phyloP scores from a whole-genome alignment of 805 yeast species.

The Kluyveromyces starmeri region DNA sequence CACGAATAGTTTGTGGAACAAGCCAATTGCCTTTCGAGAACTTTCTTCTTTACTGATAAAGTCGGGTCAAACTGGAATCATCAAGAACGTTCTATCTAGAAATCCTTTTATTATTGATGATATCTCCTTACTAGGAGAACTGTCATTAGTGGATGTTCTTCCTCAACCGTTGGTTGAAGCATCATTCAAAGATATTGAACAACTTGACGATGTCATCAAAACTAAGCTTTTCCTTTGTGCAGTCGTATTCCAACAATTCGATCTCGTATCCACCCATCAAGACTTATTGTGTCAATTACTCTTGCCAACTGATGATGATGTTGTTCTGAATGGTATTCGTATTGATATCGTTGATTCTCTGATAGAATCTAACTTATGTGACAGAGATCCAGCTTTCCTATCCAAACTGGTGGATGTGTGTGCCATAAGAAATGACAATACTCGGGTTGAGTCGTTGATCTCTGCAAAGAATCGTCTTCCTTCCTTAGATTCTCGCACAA shows the following conservation, averaged over 20 bases:
- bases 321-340: background rate
- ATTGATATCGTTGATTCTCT: background rate
- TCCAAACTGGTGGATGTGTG: constrained; percentile 8
- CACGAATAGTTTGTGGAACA: constrained; percentile 3
- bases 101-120: constrained; percentile 5
- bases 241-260: background rate
- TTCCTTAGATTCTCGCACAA: constrained; percentile 6
- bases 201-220: constrained; percentile 5
- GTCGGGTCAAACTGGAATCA: constrained; percentile 3
- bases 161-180: background rate
- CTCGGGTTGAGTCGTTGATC: constrained; percentile 1
- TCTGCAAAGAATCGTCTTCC: background rate
- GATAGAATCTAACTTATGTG: background rate
- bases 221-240: constrained; percentile 1
- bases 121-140: background rate
- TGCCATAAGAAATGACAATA: constrained; percentile 1
- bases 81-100: constrained; percentile 5
- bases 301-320: constrained; percentile 5
- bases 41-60: constrained; percentile 5
- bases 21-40: constrained; percentile 1
- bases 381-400: constrained; percentile 8
- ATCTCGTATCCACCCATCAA: background rate
- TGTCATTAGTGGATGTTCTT: constrained; percentile 3
- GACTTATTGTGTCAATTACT: background rate
- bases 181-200: background rate